These are phyloP conservation scores for Chlamydomonas sphaeroides DNA, from an alignment of 139 green algal species.

Conservation along the genomic window DNA sequence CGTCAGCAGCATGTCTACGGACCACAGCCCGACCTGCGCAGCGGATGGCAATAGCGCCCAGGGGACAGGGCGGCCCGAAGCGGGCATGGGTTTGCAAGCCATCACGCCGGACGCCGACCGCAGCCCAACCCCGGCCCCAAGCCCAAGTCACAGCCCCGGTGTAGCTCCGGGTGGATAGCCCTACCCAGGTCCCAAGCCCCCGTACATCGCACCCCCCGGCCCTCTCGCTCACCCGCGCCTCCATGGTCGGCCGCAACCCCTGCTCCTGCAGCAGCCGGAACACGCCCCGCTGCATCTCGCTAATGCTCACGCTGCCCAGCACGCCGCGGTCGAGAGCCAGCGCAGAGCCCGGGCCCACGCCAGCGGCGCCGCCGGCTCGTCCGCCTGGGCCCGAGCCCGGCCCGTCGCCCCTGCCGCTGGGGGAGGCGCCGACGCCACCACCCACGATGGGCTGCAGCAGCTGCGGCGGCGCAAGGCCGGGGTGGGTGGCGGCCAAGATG, in stretches of 20 bases:
- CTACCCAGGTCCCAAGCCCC: neutral
- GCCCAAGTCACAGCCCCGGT: no score
- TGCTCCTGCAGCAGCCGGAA: neutral
- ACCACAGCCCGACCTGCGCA: slow-evolving; percentile 22
- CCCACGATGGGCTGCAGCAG: neutral
- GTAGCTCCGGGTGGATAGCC: no score
- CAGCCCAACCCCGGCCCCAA: neutral
- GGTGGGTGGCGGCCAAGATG: neutral
- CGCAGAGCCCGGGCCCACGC: no score
- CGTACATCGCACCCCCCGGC: neutral
- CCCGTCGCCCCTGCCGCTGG: neutral
- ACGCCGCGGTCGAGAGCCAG: neutral
- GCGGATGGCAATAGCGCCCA: neutral
- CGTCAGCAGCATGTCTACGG: slow-evolving; percentile 3
- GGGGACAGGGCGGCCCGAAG: neutral
- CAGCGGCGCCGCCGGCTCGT: no score
- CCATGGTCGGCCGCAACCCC: neutral
- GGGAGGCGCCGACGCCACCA: neutral
- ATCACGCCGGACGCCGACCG: neutral
- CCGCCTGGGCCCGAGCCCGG: no score
- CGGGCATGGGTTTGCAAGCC: neutral
- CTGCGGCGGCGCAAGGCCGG: neutral
- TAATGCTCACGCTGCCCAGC: neutral
- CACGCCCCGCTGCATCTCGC: slow-evolving; percentile 18
- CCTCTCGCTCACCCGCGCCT: slow-evolving; percentile 6